These are phyloP conservation scores for Russula earlei DNA, from an alignment of 768 basidiomycete genomes.

Conservation along the genomic window DNA sequence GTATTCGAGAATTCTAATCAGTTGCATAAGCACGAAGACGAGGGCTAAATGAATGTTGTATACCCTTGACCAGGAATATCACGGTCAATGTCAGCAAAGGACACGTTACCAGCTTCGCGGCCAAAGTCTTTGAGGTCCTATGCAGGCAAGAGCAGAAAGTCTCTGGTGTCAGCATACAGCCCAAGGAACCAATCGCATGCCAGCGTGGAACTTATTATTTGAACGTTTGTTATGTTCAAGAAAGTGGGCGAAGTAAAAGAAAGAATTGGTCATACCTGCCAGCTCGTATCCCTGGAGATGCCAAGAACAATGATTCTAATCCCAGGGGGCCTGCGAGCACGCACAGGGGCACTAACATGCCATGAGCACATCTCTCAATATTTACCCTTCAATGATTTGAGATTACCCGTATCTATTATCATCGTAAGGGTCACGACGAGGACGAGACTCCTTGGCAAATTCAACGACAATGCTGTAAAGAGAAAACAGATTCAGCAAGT, in stretches of 20 bases:
- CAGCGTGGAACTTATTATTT: not conserved
- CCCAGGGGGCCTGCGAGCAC: conserved; percentile 70
- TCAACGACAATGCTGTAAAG: conserved; percentile 80
- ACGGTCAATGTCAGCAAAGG: conserved; percentile 91
- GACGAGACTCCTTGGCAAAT: conserved; percentile 88
- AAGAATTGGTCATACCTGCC: conserved; percentile 77
- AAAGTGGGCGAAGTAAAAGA: conserved; percentile 1
- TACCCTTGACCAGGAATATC: conserved; percentile 82
- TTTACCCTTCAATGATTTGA: not conserved
- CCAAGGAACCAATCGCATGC: not conserved
- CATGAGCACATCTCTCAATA: conserved; percentile 2
- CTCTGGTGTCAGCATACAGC: not conserved
- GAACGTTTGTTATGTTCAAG: not conserved
- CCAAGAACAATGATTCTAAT: conserved; percentile 80
- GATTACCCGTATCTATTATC: conserved; percentile 46
- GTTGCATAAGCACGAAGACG: not conserved
- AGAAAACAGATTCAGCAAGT: not conserved
- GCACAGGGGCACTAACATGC: conserved; percentile 35
- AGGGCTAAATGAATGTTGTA: conserved; percentile 23
- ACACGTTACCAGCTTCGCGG: conserved; percentile 86
- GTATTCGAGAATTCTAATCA: conserved; percentile 78
- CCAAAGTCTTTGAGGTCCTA: conserved; percentile 99
- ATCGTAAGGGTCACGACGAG: conserved; percentile 63
- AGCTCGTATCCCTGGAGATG: conserved; percentile 90
- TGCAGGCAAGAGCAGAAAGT: conserved; percentile 1